These are phyloP conservation scores for Aureobasidium vineae DNA, from an alignment of 2,329 filamentous ascomycete species.

Conservation along the genomic window DNA sequence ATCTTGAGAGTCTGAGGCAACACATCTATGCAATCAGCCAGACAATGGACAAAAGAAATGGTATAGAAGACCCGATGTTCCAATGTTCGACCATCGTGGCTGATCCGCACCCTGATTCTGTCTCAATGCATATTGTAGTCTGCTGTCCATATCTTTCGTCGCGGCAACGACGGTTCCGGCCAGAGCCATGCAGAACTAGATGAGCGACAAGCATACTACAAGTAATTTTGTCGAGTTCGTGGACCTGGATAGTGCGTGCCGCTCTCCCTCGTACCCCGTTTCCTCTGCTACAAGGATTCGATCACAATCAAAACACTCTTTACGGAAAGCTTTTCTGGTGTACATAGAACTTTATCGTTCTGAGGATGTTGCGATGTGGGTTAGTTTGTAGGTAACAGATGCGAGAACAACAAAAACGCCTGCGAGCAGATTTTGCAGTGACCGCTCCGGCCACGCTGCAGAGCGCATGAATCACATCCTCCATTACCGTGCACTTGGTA, in stretches of 20 bases:
- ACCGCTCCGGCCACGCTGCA: neutral
- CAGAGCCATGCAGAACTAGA: neutral
- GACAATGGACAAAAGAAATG: neutral
- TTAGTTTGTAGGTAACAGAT: neutral
- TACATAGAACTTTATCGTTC: slow-evolving; percentile 14
- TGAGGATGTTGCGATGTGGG: slow-evolving; percentile 2
- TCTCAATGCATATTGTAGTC: slow-evolving; percentile 6
- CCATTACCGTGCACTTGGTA: neutral
- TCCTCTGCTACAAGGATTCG: neutral
- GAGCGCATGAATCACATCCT: neutral
- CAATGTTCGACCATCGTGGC: slow-evolving; percentile 6
- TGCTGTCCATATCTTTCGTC: slow-evolving; percentile 1
- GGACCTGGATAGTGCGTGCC: slow-evolving; percentile 12
- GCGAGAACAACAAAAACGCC: neutral
- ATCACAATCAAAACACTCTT: neutral
- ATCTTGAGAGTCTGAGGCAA: neutral
- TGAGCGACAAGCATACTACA: slow-evolving; percentile 14
- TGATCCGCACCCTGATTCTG: slow-evolving; percentile 12
- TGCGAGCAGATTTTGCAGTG: neutral
- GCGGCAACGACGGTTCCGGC: neutral
- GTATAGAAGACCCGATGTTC: slow-evolving; percentile 1
- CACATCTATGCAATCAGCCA: neutral
- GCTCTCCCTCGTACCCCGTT: neutral
- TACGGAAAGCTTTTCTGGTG: neutral
- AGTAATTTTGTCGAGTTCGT: slow-evolving; percentile 12